phyloP scores from a whole-genome alignment of 257 asterid species.

The Penstemon barbatus region DNA sequence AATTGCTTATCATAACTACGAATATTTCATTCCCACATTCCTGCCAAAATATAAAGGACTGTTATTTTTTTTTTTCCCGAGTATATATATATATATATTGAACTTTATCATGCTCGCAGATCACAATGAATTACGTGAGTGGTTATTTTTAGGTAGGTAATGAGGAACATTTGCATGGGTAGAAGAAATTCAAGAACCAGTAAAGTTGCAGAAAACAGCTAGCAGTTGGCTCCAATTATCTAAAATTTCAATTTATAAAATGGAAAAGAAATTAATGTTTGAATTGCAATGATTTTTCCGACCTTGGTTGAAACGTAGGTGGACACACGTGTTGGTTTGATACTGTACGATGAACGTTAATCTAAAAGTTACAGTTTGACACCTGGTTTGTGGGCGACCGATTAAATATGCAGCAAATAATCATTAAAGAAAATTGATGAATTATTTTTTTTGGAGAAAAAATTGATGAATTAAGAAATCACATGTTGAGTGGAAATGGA shows the following conservation, averaged over 20 bases:
- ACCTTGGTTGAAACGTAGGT: slow-evolving; percentile 22
- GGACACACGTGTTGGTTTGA: slow-evolving; percentile 51
- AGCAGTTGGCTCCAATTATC: slow-evolving; percentile 10
- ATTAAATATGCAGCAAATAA: slow-evolving; percentile 3
- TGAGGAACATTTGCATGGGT: slow-evolving; percentile 38
- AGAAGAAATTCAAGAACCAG: neutral
- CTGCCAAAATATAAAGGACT: no score
- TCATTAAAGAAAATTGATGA: neutral
- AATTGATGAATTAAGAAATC: neutral
- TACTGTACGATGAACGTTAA: slow-evolving; percentile 36
- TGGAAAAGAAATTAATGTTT: no score
- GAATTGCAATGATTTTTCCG: slow-evolving; percentile 15
- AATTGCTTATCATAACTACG: no score
- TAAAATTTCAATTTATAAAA: neutral
- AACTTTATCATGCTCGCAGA: no score
- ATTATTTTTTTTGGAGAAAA: no score
- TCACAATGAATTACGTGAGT: neutral
- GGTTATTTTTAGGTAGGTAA: slow-evolving; percentile 5
- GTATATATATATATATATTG: no score
- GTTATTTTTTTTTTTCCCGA: no score
- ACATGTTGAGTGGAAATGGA: neutral
- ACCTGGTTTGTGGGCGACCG: slow-evolving; percentile 31
- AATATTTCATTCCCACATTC: no score
- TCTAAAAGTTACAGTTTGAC: slow-evolving; percentile 38
- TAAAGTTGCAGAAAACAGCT: neutral